These are phyloP conservation scores for Globisporangium irregulare DNA, from an alignment of 352 stramenopile species.

Conservation along the genomic window DNA sequence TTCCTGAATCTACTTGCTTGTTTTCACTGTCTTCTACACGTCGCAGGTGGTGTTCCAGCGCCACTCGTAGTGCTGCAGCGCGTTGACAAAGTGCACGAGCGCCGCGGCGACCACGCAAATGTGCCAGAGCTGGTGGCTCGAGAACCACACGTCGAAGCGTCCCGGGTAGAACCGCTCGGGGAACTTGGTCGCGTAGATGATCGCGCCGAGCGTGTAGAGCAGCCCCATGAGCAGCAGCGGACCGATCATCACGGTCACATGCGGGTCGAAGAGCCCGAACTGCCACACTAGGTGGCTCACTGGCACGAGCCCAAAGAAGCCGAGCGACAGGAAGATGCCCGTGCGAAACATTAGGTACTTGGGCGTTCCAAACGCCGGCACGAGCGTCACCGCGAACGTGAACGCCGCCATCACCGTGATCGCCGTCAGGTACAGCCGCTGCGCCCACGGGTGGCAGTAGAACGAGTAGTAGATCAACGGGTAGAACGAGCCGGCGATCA, in stretches of 20 bases:
- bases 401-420: slow-evolving; percentile 66
- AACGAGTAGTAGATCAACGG: slow-evolving; percentile 90
- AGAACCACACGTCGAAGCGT: slow-evolving; percentile 83
- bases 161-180: slow-evolving; percentile 83
- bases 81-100: slow-evolving; percentile 82
- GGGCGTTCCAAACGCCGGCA: slow-evolving; percentile 66
- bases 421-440: slow-evolving; percentile 58
- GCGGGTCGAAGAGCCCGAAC: slow-evolving; percentile 74
- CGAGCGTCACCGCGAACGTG: slow-evolving; percentile 69
- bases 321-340: slow-evolving; percentile 72
- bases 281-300: slow-evolving; percentile 75
- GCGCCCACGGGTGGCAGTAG: slow-evolving; percentile 74
- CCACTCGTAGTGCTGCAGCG: slow-evolving; percentile 85
- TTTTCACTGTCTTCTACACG: slow-evolving; percentile 23
- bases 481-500: slow-evolving; percentile 85
- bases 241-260: slow-evolving; percentile 84
- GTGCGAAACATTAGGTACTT: slow-evolving; percentile 74
- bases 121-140: slow-evolving; percentile 87
- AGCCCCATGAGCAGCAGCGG: slow-evolving; percentile 71
- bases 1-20: not conserved
- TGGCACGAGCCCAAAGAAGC: slow-evolving; percentile 80
- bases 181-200: slow-evolving; percentile 86
- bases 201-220: slow-evolving; percentile 75
- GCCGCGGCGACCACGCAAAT: slow-evolving; percentile 84
- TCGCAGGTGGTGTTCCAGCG: slow-evolving; percentile 81